A percentile compares a stretch with the other conserved stretches of the same genome.
phyloP scores from a whole-genome alignment of 2,329 filamentous ascomycete species.

The Elsinoe ampelina region DNA sequence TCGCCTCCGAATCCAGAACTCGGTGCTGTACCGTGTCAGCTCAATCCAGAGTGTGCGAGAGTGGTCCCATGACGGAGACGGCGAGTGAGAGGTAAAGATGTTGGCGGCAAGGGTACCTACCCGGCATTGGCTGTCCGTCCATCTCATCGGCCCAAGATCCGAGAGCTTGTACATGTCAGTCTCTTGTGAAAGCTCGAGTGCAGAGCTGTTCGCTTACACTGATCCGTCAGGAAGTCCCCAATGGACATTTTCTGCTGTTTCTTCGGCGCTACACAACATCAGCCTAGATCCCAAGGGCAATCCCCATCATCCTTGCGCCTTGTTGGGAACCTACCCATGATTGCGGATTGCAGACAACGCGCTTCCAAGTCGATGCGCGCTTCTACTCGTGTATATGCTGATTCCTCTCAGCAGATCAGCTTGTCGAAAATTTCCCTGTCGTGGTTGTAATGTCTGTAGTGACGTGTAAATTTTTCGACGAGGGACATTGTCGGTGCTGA shows the following conservation, averaged over 20 bases:
- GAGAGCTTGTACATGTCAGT: constrained; percentile 44
- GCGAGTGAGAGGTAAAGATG: neutral
- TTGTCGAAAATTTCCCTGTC: neutral
- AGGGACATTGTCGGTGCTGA: neutral
- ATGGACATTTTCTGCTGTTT: constrained; percentile 96
- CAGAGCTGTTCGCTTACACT: constrained; percentile 53
- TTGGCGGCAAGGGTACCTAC: constrained; percentile 10
- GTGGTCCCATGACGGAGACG: too few species aligned
- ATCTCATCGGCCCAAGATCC: constrained; percentile 99
- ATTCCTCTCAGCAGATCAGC: neutral
- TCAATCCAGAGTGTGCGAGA: neutral
- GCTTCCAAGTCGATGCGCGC: constrained; percentile 16
- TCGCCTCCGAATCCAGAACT: constrained; percentile 25
- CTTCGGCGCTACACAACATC: constrained; percentile 60
- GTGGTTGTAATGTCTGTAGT: neutral
- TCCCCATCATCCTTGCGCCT: neutral
- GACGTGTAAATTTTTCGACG: constrained; percentile 9
- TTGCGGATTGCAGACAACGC: constrained; percentile 34
- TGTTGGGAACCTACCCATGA: constrained; percentile 40
- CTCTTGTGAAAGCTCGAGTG: constrained; percentile 18
- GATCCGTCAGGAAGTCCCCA: constrained; percentile 87
- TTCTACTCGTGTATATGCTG: constrained; percentile 9
- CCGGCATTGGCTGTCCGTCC: constrained; percentile 45
- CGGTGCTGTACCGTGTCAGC: neutral
- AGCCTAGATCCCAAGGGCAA: neutral